These are phyloP conservation scores for Trametes polyzona DNA, from an alignment of 1,284 basidiomycete genomes.

Conservation along the genomic window DNA sequence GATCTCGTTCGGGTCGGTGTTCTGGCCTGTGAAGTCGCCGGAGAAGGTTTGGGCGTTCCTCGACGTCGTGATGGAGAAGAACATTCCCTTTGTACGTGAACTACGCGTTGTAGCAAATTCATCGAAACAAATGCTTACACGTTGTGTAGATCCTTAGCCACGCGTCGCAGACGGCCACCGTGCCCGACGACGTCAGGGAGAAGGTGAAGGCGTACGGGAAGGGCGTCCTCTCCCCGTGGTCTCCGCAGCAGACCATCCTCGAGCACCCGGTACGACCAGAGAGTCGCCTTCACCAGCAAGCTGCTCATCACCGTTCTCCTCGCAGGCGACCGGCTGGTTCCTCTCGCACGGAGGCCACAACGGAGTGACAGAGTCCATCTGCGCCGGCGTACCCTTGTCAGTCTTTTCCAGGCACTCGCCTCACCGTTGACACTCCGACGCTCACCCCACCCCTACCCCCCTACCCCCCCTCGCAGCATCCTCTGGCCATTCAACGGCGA, in stretches of 20 bases:
- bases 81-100: conserved; percentile 26
- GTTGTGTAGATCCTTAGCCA: conserved; percentile 26
- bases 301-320: neutral
- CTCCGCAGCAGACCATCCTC: conserved; percentile 30
- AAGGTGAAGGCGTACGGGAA: conserved; percentile 25
- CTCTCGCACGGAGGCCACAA: conserved; percentile 28
- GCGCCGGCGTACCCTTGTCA: conserved; percentile 24
- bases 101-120: too few species aligned
- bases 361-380: conserved; percentile 22
- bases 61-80: conserved; percentile 25
- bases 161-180: conserved; percentile 18
- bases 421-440: neutral
- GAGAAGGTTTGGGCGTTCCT: conserved; percentile 24
- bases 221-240: conserved; percentile 24
- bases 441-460: too few species aligned
- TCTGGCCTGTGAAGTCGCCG: conserved; percentile 20
- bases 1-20: conserved; percentile 27
- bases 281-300: neutral
- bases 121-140: too few species aligned
- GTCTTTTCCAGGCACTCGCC: neutral
- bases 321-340: conserved; percentile 27
- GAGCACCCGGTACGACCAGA: conserved; percentile 24
- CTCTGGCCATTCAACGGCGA: conserved; percentile 31
- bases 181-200: conserved; percentile 22
- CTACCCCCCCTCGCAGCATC: too few species aligned